Base-by-base conservation (phyloP, 352 stramenopile species). In the Globisporangium megalacanthum region DNA sequence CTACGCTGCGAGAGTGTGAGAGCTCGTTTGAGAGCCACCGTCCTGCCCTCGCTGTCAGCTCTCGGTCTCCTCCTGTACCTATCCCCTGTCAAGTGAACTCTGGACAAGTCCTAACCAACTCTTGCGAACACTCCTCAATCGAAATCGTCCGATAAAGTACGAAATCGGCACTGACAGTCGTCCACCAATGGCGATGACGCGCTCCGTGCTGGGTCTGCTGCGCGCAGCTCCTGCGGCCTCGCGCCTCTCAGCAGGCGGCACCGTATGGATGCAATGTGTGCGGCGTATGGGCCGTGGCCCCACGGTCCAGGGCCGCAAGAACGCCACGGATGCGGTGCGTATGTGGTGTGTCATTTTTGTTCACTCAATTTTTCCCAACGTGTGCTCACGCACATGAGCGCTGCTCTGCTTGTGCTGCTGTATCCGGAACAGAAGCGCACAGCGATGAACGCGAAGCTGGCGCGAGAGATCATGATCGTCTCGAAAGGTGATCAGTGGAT, bases 221-320 rank as follows among this genome's bases (percentile, higher is more conserved):
- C 15, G 19, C 19, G 8, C 48, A 35, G 39, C 55, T 3, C 5
- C 33, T 31, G 17, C 25, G 6, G 47, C 15, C 20, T 45, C 9
- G 22, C 44, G 44, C 13, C 44, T 31, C n/a, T 29, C 19, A n/a
- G 19, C n/a, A 10, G 44, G 39, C 19, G 55, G 56, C 22, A 39
- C 35, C 35, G 59, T 79, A 22, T 80, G 66, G 65, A 54, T 51
- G 19, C 73, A 83, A 54, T 76, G 58, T 41, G 72, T 81, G 61
- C 77, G 83, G 33, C 79, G 70, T 64, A 92, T 92, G 83, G 83
- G 83, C 2, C 79, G 83, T n/a, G 79, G 78, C 0, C 83, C 83
- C 19, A 92, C 83, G n/a, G 88, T 92, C 41, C 76, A 89, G 55
- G 79, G 79, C 66, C 78, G 73, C 58, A 92, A 92, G 67, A 92